Base-by-base conservation (phyloP, 139 green algal genomes). In the Picochlorum sp. region DNA sequence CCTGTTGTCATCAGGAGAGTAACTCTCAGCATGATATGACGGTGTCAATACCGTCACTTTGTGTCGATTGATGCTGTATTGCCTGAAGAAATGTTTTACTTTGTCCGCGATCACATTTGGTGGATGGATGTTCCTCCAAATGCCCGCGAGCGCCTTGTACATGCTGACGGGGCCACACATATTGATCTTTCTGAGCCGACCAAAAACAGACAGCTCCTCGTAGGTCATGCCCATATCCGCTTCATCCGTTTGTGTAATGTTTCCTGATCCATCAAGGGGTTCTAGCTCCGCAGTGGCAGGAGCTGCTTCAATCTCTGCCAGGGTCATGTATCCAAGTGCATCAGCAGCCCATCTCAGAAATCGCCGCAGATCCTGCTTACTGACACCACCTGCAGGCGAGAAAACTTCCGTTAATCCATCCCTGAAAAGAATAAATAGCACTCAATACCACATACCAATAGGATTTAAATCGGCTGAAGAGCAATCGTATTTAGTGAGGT, bases 161-260 rank as follows among this genome's bases (percentile, higher is more conserved):
- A 96, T 96, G 61, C 80, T 78, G 13, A 96, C 82, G 2, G 92
- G 92, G 0, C 92, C 92, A 68, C 84, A 92, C 28, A 86, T 78
- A 8, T 65, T 58, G 18, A 97, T 77, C 82, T 96, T 96, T 57
- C 92, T 75, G 68, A 97, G 81, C 24, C 87, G 77, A 13, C 93
- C 93, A 66, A 89, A 98, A 15, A 95, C 60, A 3, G 76, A 76
- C 24, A 98, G 81, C 82, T 97, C 91, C 34, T 89, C 87, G 63
- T 98, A 97, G 1, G 83, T 93, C 84, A 95, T 93, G 10, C 90
- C 90, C 92, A 98, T 98, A 73, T 98, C 92, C 2, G 68, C 79
- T 74, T 96, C 88, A 66, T 96, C 91, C 8, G 75, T 88, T 83
- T 97, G 88, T 11, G 47, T 65, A 16, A 66, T 47, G 8, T 58